Conservation (phyloP, 179 eudicot genomes). For the Silene coronaria region DNA sequence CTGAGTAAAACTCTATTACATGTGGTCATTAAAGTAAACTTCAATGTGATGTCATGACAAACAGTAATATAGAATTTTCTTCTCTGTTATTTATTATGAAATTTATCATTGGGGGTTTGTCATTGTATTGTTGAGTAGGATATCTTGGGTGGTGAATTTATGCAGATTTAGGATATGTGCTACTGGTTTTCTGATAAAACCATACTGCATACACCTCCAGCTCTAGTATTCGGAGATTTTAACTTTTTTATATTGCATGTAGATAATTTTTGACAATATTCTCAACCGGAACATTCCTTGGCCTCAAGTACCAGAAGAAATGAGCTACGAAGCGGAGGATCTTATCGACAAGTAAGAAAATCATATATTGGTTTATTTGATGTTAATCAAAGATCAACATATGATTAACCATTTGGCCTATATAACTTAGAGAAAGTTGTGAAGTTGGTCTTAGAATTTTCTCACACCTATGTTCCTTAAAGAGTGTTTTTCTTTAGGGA, state of each 20-base stretch:
- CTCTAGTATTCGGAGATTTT: not conserved
- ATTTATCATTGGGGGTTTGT: not conserved
- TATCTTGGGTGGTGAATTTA: not conserved
- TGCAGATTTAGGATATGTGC: not conserved
- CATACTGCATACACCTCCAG: not conserved
- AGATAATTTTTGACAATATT: constrained; percentile 94
- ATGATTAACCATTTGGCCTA: not conserved
- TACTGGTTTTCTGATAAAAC: not conserved
- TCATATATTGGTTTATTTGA: not conserved
- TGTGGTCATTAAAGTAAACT: not conserved
- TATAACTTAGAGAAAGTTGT: not conserved
- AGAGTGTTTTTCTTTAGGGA: not conserved
- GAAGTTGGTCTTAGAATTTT: not conserved
- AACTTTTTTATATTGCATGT: constrained; percentile 17
- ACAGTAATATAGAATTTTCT: not conserved
- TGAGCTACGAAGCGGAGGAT: constrained; percentile 77
- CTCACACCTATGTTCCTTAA: not conserved
- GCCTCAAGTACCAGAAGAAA: constrained; percentile 89
- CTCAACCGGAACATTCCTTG: constrained; percentile 91
- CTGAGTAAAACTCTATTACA: not conserved
- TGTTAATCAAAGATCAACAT: not conserved
- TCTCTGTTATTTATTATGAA: not conserved
- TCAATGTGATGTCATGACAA: not conserved
- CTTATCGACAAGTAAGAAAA: constrained; percentile 69
- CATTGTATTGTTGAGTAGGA: not conserved